Conservation (phyloP, 306 rosid species). For the Benincasa hispida region DNA sequence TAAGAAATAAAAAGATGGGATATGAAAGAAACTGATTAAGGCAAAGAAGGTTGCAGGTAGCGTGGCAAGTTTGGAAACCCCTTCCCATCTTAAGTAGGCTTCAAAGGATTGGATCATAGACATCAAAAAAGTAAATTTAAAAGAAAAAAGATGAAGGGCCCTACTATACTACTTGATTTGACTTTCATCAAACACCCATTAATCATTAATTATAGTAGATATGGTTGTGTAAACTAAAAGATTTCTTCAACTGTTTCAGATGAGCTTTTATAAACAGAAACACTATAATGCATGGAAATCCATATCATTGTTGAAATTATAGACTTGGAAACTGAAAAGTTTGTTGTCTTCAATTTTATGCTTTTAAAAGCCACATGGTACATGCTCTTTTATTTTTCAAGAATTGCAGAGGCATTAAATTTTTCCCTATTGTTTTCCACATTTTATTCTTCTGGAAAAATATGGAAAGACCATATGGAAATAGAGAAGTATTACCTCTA, state of each 20-base stretch:
- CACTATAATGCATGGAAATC: background rate
- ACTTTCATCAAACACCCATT: background rate
- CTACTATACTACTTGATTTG: constrained; percentile 4
- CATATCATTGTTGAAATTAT: background rate
- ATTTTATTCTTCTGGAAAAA: background rate
- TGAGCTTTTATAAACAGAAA: background rate
- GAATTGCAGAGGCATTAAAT: background rate
- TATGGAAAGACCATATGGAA: background rate
- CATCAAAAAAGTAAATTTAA: background rate
- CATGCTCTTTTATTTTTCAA: background rate
- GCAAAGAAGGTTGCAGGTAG: background rate
- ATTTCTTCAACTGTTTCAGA: background rate
- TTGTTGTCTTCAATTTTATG: background rate
- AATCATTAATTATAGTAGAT: background rate
- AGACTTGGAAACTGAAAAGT: background rate
- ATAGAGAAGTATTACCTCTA: background rate
- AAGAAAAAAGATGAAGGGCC: background rate
- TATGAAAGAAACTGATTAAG: background rate
- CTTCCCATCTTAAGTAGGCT: constrained; percentile 8
- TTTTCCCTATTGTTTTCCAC: background rate
- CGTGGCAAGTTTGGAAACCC: background rate
- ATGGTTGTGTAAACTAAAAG: background rate
- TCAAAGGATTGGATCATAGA: background rate
- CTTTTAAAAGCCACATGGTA: background rate
- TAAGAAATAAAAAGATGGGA: background rate